Percentiles rank a stretch among this genome's conserved stretches.
These are phyloP conservation scores for Gomphus sp. DNA, from an alignment of 1,284 basidiomycete genomes.

Conservation along the genomic window DNA sequence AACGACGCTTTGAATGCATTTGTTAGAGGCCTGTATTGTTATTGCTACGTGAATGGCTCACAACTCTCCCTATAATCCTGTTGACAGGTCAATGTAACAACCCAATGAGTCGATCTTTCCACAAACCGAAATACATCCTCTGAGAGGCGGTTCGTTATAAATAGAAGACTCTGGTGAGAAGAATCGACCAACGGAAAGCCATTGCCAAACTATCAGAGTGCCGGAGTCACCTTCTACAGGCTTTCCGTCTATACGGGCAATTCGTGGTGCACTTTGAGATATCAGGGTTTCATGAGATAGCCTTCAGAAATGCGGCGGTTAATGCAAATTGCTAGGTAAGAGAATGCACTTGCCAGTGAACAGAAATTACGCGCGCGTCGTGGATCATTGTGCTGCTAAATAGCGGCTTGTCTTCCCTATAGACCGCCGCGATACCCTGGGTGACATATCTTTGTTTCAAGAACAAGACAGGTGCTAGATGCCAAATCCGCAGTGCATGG, in stretches of 20 bases:
- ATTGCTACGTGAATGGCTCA: constrained; percentile 21
- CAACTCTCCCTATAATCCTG: constrained; percentile 69
- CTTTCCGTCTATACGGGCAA: constrained; percentile 19
- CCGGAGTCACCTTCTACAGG: constrained; percentile 26
- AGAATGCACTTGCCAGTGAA: constrained; percentile 41
- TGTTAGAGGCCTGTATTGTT: constrained; percentile 14
- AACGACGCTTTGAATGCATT: constrained; percentile 38
- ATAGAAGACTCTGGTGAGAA: constrained; percentile 39
- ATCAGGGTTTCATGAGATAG: constrained; percentile 47
- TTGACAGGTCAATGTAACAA: constrained; percentile 5
- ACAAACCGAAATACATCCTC: constrained; percentile 54
- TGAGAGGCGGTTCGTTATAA: constrained; percentile 29
- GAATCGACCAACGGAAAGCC: constrained; percentile 56
- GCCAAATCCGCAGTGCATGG: constrained; percentile 65
- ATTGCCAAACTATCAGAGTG: constrained; percentile 53
- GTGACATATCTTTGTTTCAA: constrained; percentile 14
- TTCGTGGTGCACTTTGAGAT: constrained; percentile 43
- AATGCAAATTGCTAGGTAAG: neutral
- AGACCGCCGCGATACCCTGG: constrained; percentile 21
- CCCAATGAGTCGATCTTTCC: neutral
- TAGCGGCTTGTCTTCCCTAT: constrained; percentile 62
- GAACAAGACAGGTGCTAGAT: constrained; percentile 24
- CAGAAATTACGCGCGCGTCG: constrained; percentile 51
- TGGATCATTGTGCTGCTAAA: constrained; percentile 60
- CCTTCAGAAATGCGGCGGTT: constrained; percentile 29